Evolutionary conservation across 176 grass and related monocot genomes (phyloP).

Genomic region (Elaeis guineensis): DNA sequence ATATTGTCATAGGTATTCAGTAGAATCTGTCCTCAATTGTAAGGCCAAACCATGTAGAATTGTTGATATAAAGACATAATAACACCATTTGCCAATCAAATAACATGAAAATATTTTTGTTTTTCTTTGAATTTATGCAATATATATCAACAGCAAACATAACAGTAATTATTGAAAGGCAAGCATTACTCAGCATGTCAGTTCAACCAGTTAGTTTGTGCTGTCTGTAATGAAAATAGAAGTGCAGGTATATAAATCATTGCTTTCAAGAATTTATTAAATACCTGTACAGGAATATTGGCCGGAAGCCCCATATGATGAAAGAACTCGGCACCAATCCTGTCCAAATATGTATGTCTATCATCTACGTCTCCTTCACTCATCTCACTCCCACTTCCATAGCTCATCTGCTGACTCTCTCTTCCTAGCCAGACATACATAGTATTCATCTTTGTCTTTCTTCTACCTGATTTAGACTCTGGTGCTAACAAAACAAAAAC

Average conservation of each 20-base stretch:
- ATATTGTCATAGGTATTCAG: too few species aligned
- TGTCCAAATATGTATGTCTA: constrained; percentile 10
- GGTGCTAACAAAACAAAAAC: constrained; percentile 34
- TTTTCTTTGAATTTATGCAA: too few species aligned
- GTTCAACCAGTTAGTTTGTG: too few species aligned
- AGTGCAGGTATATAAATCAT: neutral
- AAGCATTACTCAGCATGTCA: too few species aligned
- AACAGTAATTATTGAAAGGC: too few species aligned
- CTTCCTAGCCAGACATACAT: constrained; percentile 41
- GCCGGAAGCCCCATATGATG: constrained; percentile 23
- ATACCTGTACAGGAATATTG: constrained; percentile 43
- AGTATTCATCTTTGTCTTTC: constrained; percentile 17
- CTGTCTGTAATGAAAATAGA: neutral
- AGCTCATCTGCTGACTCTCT: too few species aligned
- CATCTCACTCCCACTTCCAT: constrained; percentile 12
- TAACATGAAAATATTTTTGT: too few species aligned
- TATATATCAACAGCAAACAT: too few species aligned
- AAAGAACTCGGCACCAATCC: constrained; percentile 24
- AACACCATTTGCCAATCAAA: too few species aligned
- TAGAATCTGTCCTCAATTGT: too few species aligned
- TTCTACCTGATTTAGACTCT: constrained; percentile 19
- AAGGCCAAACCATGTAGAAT: too few species aligned
- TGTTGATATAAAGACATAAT: too few species aligned
- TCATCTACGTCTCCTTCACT: constrained; percentile 17
- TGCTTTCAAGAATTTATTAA: neutral